phyloP scores from a whole-genome alignment of 1,284 basidiomycete species.

The Malassezia equina region DNA sequence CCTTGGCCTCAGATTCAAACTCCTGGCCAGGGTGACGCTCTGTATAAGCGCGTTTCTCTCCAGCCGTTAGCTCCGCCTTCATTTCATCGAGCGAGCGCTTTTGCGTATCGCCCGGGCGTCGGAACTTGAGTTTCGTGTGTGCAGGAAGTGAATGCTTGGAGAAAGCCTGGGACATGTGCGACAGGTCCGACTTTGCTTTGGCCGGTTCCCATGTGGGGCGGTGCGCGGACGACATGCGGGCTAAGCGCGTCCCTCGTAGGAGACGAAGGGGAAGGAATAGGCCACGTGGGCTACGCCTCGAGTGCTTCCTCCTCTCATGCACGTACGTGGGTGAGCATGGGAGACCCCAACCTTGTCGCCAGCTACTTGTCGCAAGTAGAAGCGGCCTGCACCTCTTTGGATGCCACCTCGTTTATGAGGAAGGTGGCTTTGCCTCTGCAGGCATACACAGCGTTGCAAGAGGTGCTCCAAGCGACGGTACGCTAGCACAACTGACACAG shows the following conservation, averaged over 20 bases:
- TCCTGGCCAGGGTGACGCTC: constrained; percentile 9
- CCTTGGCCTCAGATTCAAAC: constrained; percentile 13
- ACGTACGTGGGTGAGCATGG: not conserved
- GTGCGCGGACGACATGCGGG: constrained; percentile 37
- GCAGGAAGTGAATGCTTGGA: constrained; percentile 22
- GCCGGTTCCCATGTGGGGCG: constrained; percentile 44
- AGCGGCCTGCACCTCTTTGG: not conserved
- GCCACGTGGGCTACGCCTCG: constrained; percentile 1
- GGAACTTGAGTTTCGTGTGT: constrained; percentile 43
- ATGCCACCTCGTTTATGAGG: not conserved
- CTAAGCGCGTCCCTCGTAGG: not conserved
- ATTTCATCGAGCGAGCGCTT: constrained; percentile 25
- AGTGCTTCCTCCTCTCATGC: not conserved
- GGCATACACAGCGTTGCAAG: not conserved
- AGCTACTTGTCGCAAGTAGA: not conserved
- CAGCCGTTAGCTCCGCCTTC: constrained; percentile 29
- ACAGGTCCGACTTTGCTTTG: constrained; percentile 24
- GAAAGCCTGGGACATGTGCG: constrained; percentile 23
- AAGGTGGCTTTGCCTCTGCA: not conserved
- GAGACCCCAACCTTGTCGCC: not conserved
- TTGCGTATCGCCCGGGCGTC: constrained; percentile 22
- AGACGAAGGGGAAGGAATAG: not conserved
- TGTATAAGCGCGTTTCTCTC: constrained; percentile 19
- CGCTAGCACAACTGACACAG: not conserved
- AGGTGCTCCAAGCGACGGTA: not conserved